Evolutionary conservation across 495 filamentous ascomycete genomes (phyloP).

Genomic region (Penicillium salamii): DNA sequence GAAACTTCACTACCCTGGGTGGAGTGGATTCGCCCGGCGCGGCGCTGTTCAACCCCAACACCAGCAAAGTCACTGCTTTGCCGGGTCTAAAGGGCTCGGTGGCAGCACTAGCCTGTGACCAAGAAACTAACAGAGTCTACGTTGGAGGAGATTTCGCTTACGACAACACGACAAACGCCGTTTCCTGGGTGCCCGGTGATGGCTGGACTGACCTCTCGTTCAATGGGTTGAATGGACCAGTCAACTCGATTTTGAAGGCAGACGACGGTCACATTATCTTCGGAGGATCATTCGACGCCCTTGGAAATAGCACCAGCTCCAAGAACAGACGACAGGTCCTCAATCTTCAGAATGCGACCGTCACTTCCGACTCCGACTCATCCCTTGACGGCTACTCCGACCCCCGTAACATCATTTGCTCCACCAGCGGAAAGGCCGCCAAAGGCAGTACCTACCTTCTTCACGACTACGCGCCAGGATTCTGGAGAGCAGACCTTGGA

Average conservation of each 20-base stretch:
- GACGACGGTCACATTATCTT: slow-evolving; percentile 83
- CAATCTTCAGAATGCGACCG: slow-evolving; percentile 74
- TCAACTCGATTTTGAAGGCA: slow-evolving; percentile 77
- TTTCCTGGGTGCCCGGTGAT: slow-evolving; percentile 68
- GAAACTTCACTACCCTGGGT: slow-evolving; percentile 94
- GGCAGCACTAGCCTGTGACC: slow-evolving; percentile 77
- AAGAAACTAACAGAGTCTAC: slow-evolving; percentile 78
- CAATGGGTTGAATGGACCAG: slow-evolving; percentile 90
- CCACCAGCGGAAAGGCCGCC: slow-evolving; percentile 60
- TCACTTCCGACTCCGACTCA: slow-evolving; percentile 62
- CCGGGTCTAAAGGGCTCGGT: slow-evolving; percentile 79
- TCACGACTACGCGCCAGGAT: slow-evolving; percentile 73
- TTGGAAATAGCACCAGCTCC: slow-evolving; percentile 69
- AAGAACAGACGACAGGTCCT: slow-evolving; percentile 66
- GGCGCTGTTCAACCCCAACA: slow-evolving; percentile 73
- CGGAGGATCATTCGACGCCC: slow-evolving; percentile 83
- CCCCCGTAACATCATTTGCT: slow-evolving; percentile 83
- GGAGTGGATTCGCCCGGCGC: slow-evolving; percentile 71
- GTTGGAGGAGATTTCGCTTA: slow-evolving; percentile 83
- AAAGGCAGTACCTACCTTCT: slow-evolving; percentile 80
- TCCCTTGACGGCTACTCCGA: slow-evolving; percentile 65
- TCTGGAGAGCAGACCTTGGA: slow-evolving; percentile 77
- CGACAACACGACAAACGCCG: slow-evolving; percentile 80
- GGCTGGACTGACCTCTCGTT: slow-evolving; percentile 87
- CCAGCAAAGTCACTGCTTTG: slow-evolving; percentile 64